These are phyloP conservation scores for Amphicarpaea edgeworthii DNA, from an alignment of 306 rosid genomes.

Conservation along the genomic window DNA sequence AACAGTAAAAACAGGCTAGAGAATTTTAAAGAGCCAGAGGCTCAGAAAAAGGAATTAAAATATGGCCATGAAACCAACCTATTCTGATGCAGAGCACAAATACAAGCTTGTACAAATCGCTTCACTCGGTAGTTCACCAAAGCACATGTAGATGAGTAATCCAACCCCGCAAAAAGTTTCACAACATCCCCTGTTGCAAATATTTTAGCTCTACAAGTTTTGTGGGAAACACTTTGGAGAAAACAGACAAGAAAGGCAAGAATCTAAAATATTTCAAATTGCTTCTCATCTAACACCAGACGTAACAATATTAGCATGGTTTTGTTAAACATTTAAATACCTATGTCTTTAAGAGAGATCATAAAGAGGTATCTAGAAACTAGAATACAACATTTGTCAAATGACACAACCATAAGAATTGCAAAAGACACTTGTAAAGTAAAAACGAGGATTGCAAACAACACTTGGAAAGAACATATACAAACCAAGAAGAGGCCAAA, in stretches of 20 bases:
- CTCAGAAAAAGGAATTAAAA: constrained; percentile 4
- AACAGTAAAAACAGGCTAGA: not conserved
- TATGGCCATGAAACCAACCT: constrained; percentile 56
- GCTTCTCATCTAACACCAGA: constrained; percentile 16
- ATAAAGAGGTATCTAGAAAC: constrained; percentile 8
- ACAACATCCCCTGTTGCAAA: constrained; percentile 64
- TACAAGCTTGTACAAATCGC: constrained; percentile 64
- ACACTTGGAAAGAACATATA: not conserved
- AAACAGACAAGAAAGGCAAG: not conserved
- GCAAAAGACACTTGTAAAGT: not conserved
- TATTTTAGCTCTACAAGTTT: constrained; percentile 27
- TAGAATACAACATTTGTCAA: constrained; percentile 1
- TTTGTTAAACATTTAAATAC: not conserved
- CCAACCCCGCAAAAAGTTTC: constrained; percentile 67
- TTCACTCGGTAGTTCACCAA: constrained; percentile 75
- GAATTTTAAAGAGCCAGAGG: constrained; percentile 12
- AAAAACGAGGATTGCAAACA: not conserved
- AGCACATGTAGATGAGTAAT: constrained; percentile 61
- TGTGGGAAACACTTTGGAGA: not conserved
- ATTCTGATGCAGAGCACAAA: constrained; percentile 71
- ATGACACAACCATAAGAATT: not conserved
- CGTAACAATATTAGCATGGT: not conserved
- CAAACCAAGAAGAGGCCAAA: constrained; percentile 1
- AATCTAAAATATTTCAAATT: constrained; percentile 24
- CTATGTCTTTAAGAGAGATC: not conserved